Percentiles rank a stretch among this genome's conserved stretches.
phyloP scores from a whole-genome alignment of 2,329 filamentous ascomycete genomes.

The Arachnopeziza araneosa region DNA sequence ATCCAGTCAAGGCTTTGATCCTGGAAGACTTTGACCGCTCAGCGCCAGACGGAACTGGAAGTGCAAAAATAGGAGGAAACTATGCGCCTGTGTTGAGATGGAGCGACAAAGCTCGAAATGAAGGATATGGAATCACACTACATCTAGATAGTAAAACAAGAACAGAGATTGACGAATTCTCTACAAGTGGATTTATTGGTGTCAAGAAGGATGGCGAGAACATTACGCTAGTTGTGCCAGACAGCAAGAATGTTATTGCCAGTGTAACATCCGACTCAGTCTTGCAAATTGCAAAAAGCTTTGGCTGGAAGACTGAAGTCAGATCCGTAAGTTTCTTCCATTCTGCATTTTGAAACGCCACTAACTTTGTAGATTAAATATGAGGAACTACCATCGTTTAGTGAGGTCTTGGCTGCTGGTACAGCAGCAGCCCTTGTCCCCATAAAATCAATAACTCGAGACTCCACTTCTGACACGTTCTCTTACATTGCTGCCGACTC shows the following conservation, averaged over 20 bases:
- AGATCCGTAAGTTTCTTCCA: constrained; percentile 48
- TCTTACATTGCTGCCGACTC: constrained; percentile 49
- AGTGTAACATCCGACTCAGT: constrained; percentile 79
- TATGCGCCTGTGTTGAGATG: constrained; percentile 88
- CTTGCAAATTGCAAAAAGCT: constrained; percentile 66
- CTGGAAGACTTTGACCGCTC: constrained; percentile 91
- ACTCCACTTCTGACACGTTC: constrained; percentile 44
- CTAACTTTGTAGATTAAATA: constrained; percentile 51
- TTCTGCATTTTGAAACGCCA: background rate
- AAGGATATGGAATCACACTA: constrained; percentile 90
- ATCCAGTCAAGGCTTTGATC: constrained; percentile 82
- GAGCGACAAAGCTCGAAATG: constrained; percentile 71
- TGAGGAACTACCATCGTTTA: constrained; percentile 52
- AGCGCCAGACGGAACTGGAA: constrained; percentile 84
- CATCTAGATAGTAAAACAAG: constrained; percentile 83
- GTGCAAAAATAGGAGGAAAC: constrained; percentile 93
- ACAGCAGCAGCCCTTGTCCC: constrained; percentile 89
- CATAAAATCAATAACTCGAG: constrained; percentile 82
- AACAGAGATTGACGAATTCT: constrained; percentile 91
- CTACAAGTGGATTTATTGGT: constrained; percentile 88
- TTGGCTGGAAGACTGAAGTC: constrained; percentile 81
- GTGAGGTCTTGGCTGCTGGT: constrained; percentile 83
- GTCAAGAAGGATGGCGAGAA: constrained; percentile 48
- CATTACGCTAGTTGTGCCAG: constrained; percentile 64
- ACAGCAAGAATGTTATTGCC: constrained; percentile 81